Conservation (phyloP, 1,284 basidiomycete genomes). For the Somion occarium region DNA sequence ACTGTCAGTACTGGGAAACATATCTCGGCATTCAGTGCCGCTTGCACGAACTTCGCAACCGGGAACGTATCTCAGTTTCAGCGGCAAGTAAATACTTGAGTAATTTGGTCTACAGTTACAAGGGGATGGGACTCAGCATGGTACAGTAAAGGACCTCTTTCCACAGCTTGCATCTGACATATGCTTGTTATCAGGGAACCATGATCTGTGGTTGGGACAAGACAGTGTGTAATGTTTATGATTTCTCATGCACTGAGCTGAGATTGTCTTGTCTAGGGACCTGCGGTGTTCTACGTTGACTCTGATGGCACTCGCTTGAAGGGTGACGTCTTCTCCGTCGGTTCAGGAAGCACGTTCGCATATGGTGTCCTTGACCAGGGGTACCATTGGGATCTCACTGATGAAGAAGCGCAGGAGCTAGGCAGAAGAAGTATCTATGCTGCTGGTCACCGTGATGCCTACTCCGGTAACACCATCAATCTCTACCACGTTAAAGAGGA, state of each 20-base stretch:
- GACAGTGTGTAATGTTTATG: conserved; percentile 82
- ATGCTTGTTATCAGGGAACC: conserved; percentile 64
- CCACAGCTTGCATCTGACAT: not conserved
- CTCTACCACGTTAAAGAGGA: conserved; percentile 93
- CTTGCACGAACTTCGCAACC: conserved; percentile 94
- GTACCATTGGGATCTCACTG: conserved; percentile 91
- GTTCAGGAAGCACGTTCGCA: conserved; percentile 96
- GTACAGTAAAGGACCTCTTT: conserved; percentile 36
- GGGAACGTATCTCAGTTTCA: conserved; percentile 97
- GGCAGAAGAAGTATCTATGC: conserved; percentile 95
- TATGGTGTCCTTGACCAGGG: conserved; percentile 98
- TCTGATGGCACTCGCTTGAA: conserved; percentile 95
- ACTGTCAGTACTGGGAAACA: conserved; percentile 97
- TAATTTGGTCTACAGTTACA: conserved; percentile 97
- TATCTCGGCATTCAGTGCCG: conserved; percentile 98
- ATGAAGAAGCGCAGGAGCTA: conserved; percentile 94
- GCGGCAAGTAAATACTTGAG: conserved; percentile 97
- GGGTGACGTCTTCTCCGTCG: conserved; percentile 97
- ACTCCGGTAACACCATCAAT: conserved; percentile 96
- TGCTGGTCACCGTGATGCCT: conserved; percentile 96
- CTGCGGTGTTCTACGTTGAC: conserved; percentile 98
- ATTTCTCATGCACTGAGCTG: no score
- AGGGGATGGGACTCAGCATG: conserved; percentile 99
- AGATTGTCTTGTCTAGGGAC: conserved; percentile 74
- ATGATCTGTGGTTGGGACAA: conserved; percentile 99